Percentiles rank a stretch among this genome's conserved stretches.
Evolutionary conservation across 1,284 basidiomycete species (phyloP).

Genomic region (Sporisorium graminicola): DNA sequence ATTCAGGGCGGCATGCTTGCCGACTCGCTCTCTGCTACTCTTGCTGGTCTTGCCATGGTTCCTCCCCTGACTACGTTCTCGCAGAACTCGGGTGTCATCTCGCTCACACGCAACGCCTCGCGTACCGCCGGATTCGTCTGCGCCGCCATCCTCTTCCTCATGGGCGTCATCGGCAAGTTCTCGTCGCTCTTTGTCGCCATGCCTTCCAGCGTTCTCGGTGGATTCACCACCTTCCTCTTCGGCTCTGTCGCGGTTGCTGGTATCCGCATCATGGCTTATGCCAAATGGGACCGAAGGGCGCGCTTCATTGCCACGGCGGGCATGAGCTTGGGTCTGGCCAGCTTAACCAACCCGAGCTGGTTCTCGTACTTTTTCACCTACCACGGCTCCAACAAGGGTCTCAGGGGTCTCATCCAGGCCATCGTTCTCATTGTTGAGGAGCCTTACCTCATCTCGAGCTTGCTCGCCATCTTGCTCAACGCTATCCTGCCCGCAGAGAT

Average conservation of each 20-base stretch:
- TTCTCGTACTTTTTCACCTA: conserved; percentile 48
- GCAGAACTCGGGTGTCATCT: conserved; percentile 45
- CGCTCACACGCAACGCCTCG: conserved; percentile 38
- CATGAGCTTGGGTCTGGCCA: conserved; percentile 34
- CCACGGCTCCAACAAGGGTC: conserved; percentile 20
- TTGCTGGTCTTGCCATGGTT: conserved; percentile 35
- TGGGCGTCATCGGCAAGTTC: conserved; percentile 45
- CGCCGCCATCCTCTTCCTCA: conserved; percentile 39
- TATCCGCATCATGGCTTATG: conserved; percentile 48
- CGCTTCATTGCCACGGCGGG: conserved; percentile 42
- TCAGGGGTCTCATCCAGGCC: conserved; percentile 39
- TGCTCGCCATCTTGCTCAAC: conserved; percentile 40
- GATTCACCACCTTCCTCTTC: conserved; percentile 47
- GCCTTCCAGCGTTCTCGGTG: conserved; percentile 35
- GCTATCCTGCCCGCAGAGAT: conserved; percentile 27
- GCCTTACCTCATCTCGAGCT: conserved; percentile 41
- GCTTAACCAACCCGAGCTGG: conserved; percentile 37
- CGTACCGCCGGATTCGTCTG: conserved; percentile 37
- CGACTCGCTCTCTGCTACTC: conserved; percentile 39
- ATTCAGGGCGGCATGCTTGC: conserved; percentile 47
- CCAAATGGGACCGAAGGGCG: conserved; percentile 43
- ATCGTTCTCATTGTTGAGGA: conserved; percentile 45
- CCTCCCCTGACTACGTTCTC: conserved; percentile 41
- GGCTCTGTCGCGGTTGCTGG: conserved; percentile 40
- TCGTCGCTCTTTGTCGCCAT: conserved; percentile 41